phyloP scores from a whole-genome alignment of 2,329 filamentous ascomycete genomes.

The Phaeosphaeriaceae sp. region DNA sequence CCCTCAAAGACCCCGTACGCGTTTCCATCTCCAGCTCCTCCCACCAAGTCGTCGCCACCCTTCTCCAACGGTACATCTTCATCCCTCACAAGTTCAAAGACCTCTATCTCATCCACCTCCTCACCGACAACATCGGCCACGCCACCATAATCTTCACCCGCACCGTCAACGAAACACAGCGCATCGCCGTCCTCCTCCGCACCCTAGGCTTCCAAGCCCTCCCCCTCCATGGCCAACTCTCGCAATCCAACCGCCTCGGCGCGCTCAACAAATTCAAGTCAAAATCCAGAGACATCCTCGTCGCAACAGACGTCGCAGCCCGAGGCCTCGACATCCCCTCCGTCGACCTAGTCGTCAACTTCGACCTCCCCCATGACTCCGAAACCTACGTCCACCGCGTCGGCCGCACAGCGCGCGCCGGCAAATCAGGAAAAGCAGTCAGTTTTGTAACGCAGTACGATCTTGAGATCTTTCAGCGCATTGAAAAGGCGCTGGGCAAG shows the following conservation, averaged over 20 bases:
- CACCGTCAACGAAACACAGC: constrained; percentile 89
- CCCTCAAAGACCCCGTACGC: constrained; percentile 80
- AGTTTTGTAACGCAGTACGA: constrained; percentile 88
- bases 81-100: constrained; percentile 81
- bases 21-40: constrained; percentile 82
- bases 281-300: constrained; percentile 80
- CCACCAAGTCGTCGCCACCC: constrained; percentile 88
- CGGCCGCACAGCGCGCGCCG: constrained; percentile 84
- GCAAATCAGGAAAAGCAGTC: constrained; percentile 81
- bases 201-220: constrained; percentile 88
- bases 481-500: constrained; percentile 81
- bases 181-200: constrained; percentile 81
- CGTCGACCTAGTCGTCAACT: constrained; percentile 88
- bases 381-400: constrained; percentile 94
- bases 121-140: constrained; percentile 87
- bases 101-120: constrained; percentile 81
- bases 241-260: constrained; percentile 83
- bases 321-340: constrained; percentile 90
- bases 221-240: constrained; percentile 89
- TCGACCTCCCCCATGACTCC: constrained; percentile 80
- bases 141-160: constrained; percentile 88
- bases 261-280: constrained; percentile 89
- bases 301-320: constrained; percentile 92
- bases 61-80: constrained; percentile 86
- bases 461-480: constrained; percentile 77